Evolutionary conservation across 2,329 filamentous ascomycete species (phyloP).

Genomic region (Fusarium veterinarium): DNA sequence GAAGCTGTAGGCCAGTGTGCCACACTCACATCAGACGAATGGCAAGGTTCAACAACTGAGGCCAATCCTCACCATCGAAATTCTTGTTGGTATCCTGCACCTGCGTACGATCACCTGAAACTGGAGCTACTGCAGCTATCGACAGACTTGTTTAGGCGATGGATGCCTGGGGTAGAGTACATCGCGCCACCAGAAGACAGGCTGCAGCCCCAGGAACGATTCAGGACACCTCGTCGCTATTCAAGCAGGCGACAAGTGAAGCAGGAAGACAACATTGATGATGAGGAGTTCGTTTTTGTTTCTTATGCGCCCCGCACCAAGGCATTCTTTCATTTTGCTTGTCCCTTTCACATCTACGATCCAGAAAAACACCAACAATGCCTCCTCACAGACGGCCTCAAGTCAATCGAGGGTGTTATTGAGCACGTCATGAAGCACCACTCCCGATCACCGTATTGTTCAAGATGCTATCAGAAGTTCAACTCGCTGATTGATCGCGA

Average conservation of each 20-base stretch:
- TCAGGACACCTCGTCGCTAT: not conserved
- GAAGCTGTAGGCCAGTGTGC: not conserved
- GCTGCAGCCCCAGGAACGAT: not conserved
- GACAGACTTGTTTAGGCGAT: fast-evolving
- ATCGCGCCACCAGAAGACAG: not conserved
- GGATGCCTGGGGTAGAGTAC: not conserved
- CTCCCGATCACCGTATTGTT: not conserved
- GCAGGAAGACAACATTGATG: not conserved
- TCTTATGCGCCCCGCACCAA: fast-evolving
- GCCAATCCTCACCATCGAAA: not conserved
- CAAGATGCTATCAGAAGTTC: not conserved
- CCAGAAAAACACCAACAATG: not conserved
- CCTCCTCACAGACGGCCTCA: fast-evolving
- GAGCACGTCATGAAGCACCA: not conserved
- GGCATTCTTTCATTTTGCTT: not conserved
- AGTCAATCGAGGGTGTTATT: not conserved
- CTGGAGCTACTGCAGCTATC: not conserved
- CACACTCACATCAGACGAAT: not conserved
- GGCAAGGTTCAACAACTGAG: not conserved
- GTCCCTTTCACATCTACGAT: not conserved
- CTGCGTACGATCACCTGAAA: not conserved
- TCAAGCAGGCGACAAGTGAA: not conserved
- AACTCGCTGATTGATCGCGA: not conserved
- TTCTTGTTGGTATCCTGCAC: fast-evolving
- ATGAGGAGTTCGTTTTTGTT: not conserved